These are phyloP conservation scores for Brassica rapa DNA, from an alignment of 345 rosid species.

Conservation along the genomic window DNA sequence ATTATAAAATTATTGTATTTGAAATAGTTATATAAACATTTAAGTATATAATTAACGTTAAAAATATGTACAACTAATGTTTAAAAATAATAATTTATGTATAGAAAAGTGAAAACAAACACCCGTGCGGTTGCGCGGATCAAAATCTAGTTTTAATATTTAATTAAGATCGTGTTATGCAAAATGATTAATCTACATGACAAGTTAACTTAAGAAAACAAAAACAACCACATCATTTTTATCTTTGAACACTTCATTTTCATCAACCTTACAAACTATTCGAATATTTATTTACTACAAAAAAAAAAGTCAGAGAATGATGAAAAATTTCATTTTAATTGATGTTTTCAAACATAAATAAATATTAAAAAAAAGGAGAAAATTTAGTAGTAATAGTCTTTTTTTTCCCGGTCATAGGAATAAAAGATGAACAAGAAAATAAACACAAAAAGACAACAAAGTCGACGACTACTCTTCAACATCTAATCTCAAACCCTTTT, in stretches of 20 bases:
- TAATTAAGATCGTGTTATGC: neutral
- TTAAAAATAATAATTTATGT: too few relatives aligned
- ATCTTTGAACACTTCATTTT: too few relatives aligned
- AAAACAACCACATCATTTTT: neutral
- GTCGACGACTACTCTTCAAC: slow-evolving; percentile 30
- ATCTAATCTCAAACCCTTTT: neutral
- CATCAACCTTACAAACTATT: neutral
- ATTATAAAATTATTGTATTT: too few relatives aligned
- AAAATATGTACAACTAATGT: too few relatives aligned
- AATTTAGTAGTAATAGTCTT: neutral
- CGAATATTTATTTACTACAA: neutral
- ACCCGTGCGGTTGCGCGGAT: too few relatives aligned
- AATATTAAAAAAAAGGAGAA: neutral
- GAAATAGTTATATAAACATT: too few relatives aligned
- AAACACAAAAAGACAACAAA: slow-evolving; percentile 20
- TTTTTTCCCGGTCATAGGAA: slow-evolving; percentile 6
- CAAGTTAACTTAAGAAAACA: neutral
- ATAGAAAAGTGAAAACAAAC: too few relatives aligned
- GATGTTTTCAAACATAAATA: neutral
- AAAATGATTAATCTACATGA: neutral
- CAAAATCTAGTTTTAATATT: neutral
- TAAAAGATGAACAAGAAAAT: neutral
- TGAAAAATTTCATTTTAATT: neutral
- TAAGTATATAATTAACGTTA: too few relatives aligned
- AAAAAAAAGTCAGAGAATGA: neutral